Evolutionary conservation across 2,329 filamentous ascomycete genomes (phyloP).

Genomic region (Ophiostoma montium): DNA sequence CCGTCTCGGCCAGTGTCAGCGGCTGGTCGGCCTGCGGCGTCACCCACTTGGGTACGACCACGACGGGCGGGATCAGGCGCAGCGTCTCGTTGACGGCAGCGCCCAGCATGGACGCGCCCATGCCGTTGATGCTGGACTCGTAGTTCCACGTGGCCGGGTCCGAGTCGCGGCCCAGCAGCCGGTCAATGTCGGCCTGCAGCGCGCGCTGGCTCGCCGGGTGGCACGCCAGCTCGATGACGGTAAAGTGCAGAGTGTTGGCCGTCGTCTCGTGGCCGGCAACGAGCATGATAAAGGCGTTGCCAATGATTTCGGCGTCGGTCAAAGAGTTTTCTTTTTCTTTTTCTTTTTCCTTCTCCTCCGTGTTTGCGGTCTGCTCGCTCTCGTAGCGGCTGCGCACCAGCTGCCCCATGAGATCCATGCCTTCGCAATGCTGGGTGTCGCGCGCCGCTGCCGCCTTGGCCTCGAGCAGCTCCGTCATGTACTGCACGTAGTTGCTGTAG

Average conservation of each 20-base stretch:
- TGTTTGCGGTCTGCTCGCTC: slow-evolving; percentile 14
- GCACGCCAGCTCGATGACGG: slow-evolving; percentile 52
- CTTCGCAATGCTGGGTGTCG: slow-evolving; percentile 18
- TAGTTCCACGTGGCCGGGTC: slow-evolving; percentile 56
- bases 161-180: slow-evolving; percentile 39
- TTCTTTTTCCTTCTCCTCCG: background rate
- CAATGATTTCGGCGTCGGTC: slow-evolving; percentile 52
- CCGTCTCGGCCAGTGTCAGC: slow-evolving; percentile 43
- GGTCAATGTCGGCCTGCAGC: slow-evolving; percentile 56
- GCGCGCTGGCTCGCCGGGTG: slow-evolving; percentile 48
- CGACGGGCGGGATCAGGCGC: slow-evolving; percentile 56
- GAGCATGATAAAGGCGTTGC: slow-evolving; percentile 55
- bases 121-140: slow-evolving; percentile 47
- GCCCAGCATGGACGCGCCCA: slow-evolving; percentile 56
- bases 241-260: slow-evolving; percentile 60
- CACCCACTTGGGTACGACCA: slow-evolving; percentile 57
- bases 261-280: slow-evolving; percentile 73
- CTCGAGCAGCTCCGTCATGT: slow-evolving; percentile 55
- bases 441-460: slow-evolving; percentile 37
- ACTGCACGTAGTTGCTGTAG: slow-evolving; percentile 49
- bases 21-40: slow-evolving; percentile 34
- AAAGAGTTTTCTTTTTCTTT: slow-evolving; percentile 19
- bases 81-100: slow-evolving; percentile 69
- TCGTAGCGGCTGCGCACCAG: slow-evolving; percentile 31
- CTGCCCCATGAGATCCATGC: slow-evolving; percentile 37